Conservation (phyloP, 2,329 filamentous ascomycete species). For the Beauveria asiatica region DNA sequence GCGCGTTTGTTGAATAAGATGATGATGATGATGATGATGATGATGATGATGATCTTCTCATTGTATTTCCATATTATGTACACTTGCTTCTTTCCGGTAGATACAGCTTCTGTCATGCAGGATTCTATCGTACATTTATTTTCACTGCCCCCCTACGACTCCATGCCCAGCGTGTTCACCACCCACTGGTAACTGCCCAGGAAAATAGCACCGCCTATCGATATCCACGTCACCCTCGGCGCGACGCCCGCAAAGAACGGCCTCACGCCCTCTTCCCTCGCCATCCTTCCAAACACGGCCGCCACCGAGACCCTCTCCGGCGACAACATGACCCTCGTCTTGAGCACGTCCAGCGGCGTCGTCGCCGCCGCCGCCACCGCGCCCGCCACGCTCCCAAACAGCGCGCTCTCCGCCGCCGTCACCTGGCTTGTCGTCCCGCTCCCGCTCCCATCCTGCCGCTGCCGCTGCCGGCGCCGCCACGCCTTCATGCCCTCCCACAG, state of each 20-base stretch:
- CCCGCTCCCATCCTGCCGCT: neutral
- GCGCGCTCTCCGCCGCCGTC: slow-evolving; percentile 66
- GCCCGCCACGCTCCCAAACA: slow-evolving; percentile 78
- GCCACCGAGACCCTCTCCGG: slow-evolving; percentile 53
- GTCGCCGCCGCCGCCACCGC: slow-evolving; percentile 81
- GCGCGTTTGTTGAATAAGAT: neutral
- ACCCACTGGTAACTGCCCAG: slow-evolving; percentile 88
- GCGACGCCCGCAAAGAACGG: slow-evolving; percentile 71
- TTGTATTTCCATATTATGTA: neutral
- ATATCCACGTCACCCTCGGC: slow-evolving; percentile 89
- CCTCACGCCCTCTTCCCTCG: slow-evolving; percentile 52
- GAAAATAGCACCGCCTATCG: slow-evolving; percentile 88
- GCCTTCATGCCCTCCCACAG: slow-evolving; percentile 91
- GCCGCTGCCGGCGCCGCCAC: slow-evolving; percentile 41
- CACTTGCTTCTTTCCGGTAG: neutral
- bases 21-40: neutral
- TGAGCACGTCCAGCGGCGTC: slow-evolving; percentile 90
- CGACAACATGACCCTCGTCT: slow-evolving; percentile 92
- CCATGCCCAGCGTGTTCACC: slow-evolving; percentile 55
- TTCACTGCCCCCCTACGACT: neutral
- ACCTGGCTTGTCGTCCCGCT: slow-evolving; percentile 34
- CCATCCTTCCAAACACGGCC: slow-evolving; percentile 55
- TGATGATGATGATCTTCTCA: neutral
- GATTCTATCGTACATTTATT: slow-evolving; percentile 12
- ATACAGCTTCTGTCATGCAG: neutral